Evolutionary conservation across 306 rosid genomes (phyloP).

Genomic region (Cucurbita maxima): DNA sequence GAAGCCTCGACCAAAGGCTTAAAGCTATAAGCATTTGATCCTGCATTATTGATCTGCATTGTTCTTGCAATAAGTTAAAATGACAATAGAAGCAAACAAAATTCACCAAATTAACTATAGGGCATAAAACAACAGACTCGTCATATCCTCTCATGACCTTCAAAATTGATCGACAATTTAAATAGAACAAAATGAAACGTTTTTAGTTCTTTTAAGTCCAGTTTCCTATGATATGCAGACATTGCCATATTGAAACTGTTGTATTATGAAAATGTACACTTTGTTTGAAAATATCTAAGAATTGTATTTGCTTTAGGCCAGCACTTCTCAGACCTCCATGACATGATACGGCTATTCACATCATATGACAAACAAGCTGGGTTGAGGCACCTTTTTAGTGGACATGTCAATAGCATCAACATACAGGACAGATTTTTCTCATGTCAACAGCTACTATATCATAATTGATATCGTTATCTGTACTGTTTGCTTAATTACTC

Average conservation of each 20-base stretch:
- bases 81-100: conserved; percentile 7
- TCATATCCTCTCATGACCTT: not conserved
- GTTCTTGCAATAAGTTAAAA: conserved; percentile 24
- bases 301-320: not conserved
- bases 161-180: not conserved
- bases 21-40: conserved; percentile 86
- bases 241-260: not conserved
- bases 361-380: not conserved
- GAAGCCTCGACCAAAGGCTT: conserved; percentile 88
- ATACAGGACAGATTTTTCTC: not conserved
- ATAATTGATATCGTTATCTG: not conserved
- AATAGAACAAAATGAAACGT: not conserved
- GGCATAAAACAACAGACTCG: not conserved
- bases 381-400: not conserved
- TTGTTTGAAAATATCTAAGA: not conserved
- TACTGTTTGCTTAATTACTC: not conserved
- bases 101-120: not conserved
- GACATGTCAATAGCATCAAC: not conserved
- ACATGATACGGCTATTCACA: not conserved
- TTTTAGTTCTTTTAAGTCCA: not conserved
- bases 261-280: not conserved
- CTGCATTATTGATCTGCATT: conserved; percentile 93
- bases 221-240: not conserved
- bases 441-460: not conserved
- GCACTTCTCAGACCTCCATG: not conserved